Base-by-base conservation (phyloP, 768 basidiomycete genomes). In the Basidioascus undulatus region DNA sequence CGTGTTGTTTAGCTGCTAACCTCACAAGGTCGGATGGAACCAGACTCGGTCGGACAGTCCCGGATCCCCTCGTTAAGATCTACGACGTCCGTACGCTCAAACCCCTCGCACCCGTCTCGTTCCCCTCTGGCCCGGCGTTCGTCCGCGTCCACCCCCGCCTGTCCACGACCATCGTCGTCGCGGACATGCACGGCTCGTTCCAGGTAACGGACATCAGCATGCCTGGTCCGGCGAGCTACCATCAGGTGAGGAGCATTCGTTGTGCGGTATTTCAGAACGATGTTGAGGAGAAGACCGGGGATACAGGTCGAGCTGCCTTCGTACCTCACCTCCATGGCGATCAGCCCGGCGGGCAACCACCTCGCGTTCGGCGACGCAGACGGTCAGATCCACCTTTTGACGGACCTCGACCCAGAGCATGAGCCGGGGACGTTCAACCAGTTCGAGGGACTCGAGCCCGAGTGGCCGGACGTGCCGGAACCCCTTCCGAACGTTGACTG, bases 301-400 rank as follows among this genome's bases (percentile, higher is more conserved):
- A 49, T 51, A 20, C 52, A 56, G 42, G 44, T 59, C 34, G 51
- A 53, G 15, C 43, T 45, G n/a, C 51, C 71, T 0, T 74, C 80
- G 0, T 84, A 72, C 55, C 57, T 94, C 40, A 81, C 72, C 5
- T 74, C 81, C 25, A 65, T 73, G 43, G 74, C 86, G 2, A 61
- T 92, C 23, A 83, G 84, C 2, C 73, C 80, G 2, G 76, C 76
- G 4, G 83, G 79, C 27, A 72, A 77, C n/a, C 92, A 83, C 52
- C 65, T 96, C 53, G 86, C 82, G 1, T 84, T 87, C 49, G 87
- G 84, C 1, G 86, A 92, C 51, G 72, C 75, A 0, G 74, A 80
- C 32, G 86, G 87, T 15, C 62, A 65, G 5, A 67, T 94, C 3
- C 83, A 89, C 59, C 61, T 96, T 15, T 61, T 84, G 37, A 76